These are phyloP conservation scores for Pseudopyricularia cyperi DNA, from an alignment of 2,329 filamentous ascomycete species.

Conservation along the genomic window DNA sequence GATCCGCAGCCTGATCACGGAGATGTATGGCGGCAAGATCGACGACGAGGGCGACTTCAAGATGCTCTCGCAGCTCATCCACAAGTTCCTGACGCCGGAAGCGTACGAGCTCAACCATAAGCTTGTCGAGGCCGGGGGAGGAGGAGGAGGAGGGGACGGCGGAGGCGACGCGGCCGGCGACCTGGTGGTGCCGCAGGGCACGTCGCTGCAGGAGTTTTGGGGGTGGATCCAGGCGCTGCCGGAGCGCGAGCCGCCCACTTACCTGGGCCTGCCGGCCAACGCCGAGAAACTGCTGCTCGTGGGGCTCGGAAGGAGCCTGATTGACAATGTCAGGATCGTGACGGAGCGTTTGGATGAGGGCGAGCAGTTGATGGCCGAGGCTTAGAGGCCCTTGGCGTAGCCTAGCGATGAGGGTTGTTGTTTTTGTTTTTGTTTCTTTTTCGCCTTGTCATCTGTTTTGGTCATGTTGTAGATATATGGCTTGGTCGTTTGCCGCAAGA, in stretches of 20 bases:
- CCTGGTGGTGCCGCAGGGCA: slow-evolving; percentile 66
- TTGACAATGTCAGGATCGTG: slow-evolving; percentile 72
- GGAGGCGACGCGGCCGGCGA: slow-evolving; percentile 32
- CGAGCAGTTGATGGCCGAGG: slow-evolving; percentile 73
- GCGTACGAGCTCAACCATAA: slow-evolving; percentile 91
- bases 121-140: slow-evolving; percentile 50
- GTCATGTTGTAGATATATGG: background rate
- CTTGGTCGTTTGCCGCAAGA: background rate
- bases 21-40: slow-evolving; percentile 97
- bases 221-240: slow-evolving; percentile 85
- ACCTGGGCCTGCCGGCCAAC: slow-evolving; percentile 84
- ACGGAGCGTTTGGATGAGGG: slow-evolving; percentile 85
- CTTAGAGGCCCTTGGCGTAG: background rate
- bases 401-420: background rate
- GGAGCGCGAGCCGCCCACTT: slow-evolving; percentile 91
- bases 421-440: background rate
- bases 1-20: slow-evolving; percentile 76
- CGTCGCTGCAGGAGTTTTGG: slow-evolving; percentile 73
- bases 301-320: slow-evolving; percentile 73
- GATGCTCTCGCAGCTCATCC: slow-evolving; percentile 60
- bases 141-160: too few species aligned
- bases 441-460: background rate
- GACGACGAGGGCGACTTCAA: slow-evolving; percentile 79
- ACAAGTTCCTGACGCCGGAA: slow-evolving; percentile 65
- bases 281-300: slow-evolving; percentile 92